Evolutionary conservation across 2,329 filamentous ascomycete species (phyloP).

Genomic region (Fusarium zealandicum): DNA sequence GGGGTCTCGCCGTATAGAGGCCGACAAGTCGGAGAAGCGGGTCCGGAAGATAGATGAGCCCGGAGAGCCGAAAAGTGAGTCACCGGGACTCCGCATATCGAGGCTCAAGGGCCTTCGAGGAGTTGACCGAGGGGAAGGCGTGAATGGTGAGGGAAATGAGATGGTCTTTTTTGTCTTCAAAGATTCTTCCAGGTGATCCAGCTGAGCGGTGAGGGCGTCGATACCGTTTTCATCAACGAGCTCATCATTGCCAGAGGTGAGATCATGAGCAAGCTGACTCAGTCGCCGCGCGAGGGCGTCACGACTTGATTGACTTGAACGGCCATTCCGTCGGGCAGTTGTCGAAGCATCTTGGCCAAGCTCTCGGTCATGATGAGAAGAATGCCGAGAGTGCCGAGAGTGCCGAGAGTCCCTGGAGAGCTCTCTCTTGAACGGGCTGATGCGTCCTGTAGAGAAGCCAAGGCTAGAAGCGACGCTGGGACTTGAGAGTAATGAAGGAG

Average conservation of each 20-base stretch:
- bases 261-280: conserved; percentile 49
- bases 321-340: conserved; percentile 26
- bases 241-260: conserved; percentile 45
- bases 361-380: conserved; percentile 32
- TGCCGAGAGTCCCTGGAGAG: conserved; percentile 36
- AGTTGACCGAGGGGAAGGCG: conserved; percentile 28
- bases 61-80: conserved; percentile 47
- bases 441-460: conserved; percentile 41
- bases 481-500: conserved; percentile 44
- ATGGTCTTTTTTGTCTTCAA: conserved; percentile 34
- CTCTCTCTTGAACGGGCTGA: conserved; percentile 45
- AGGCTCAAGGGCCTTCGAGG: conserved; percentile 33
- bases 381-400: conserved; percentile 32
- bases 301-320: conserved; percentile 28
- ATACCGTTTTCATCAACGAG: conserved; percentile 48
- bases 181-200: conserved; percentile 45
- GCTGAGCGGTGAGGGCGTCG: conserved; percentile 48
- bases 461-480: conserved; percentile 47
- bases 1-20: conserved; percentile 43
- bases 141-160: conserved; percentile 32
- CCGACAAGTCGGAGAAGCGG: conserved; percentile 51
- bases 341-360: conserved; percentile 35
- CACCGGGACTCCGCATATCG: conserved; percentile 40
- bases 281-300: conserved; percentile 55
- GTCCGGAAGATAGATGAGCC: conserved; percentile 49